phyloP scores from a whole-genome alignment of 176 grass and related monocot genomes.

The Eragrostis nindensis region DNA sequence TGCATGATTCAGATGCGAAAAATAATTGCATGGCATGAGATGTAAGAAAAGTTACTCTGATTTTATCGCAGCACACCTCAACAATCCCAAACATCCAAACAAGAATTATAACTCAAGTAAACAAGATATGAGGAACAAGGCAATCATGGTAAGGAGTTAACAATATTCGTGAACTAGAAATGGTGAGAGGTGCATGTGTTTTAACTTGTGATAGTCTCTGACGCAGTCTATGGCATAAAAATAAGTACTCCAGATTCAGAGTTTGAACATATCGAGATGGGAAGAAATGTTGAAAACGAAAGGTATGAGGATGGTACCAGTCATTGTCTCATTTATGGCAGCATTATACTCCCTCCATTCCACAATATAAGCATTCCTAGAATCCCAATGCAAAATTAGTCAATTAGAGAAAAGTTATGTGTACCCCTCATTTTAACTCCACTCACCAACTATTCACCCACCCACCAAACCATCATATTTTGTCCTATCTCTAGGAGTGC shows the following conservation, averaged over 20 bases:
- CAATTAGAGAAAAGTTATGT: too few species aligned
- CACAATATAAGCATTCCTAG: too few species aligned
- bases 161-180: neutral
- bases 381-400: too few species aligned
- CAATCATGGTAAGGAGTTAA: neutral
- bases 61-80: neutral
- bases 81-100: neutral
- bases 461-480: too few species aligned
- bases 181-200: neutral
- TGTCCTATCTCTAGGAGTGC: too few species aligned
- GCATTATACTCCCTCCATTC: too few species aligned
- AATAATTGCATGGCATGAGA: neutral
- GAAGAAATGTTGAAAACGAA: constrained; percentile 1
- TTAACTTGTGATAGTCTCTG: neutral
- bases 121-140: neutral
- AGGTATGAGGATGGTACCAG: neutral
- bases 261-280: neutral
- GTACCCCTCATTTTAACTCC: too few species aligned
- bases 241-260: neutral
- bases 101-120: too few species aligned
- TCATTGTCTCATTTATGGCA: constrained; percentile 17
- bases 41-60: neutral
- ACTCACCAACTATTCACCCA: too few species aligned
- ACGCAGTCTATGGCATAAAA: neutral
- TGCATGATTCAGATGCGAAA: neutral